Evolutionary conservation across 345 rosid species (phyloP).

Genomic region (Erodium maritimum): DNA sequence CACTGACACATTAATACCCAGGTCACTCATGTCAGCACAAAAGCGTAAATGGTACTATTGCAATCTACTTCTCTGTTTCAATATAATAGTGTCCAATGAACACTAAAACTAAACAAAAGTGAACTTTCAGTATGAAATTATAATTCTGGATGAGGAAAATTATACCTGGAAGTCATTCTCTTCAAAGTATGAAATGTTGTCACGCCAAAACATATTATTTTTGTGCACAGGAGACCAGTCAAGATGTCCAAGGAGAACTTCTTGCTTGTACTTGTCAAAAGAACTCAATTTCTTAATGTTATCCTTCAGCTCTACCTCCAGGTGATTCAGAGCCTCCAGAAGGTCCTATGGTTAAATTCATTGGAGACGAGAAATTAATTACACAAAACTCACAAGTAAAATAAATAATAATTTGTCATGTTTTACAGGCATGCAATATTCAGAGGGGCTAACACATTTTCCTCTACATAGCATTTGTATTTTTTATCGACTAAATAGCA

Average conservation of each 20-base stretch:
- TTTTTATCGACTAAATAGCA: too few relatives aligned
- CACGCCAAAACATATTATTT: constrained; percentile 77
- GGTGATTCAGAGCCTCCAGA: constrained; percentile 60
- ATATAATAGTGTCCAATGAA: neutral
- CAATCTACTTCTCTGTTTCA: neutral
- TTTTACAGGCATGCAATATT: neutral
- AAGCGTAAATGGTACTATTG: neutral
- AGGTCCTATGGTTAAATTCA: constrained; percentile 37
- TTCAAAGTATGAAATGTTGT: constrained; percentile 58
- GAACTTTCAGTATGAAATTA: neutral
- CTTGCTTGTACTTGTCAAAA: constrained; percentile 79
- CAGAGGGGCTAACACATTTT: neutral
- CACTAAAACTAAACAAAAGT: too few relatives aligned
- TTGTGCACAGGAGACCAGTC: constrained; percentile 95
- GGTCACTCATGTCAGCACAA: neutral
- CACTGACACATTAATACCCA: neutral
- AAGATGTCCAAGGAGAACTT: constrained; percentile 76
- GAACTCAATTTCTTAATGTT: constrained; percentile 71
- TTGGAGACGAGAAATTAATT: neutral
- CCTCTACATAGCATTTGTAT: neutral
- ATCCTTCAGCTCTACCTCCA: constrained; percentile 63
- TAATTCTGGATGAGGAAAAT: neutral
- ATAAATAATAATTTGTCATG: too few relatives aligned
- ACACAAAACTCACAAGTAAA: neutral
- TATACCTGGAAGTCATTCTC: constrained; percentile 84